A percentile compares a stretch with the other conserved stretches of the same genome.
These are phyloP conservation scores for Dunaliella sp. DNA, from an alignment of 139 green algal genomes.

Conservation along the genomic window DNA sequence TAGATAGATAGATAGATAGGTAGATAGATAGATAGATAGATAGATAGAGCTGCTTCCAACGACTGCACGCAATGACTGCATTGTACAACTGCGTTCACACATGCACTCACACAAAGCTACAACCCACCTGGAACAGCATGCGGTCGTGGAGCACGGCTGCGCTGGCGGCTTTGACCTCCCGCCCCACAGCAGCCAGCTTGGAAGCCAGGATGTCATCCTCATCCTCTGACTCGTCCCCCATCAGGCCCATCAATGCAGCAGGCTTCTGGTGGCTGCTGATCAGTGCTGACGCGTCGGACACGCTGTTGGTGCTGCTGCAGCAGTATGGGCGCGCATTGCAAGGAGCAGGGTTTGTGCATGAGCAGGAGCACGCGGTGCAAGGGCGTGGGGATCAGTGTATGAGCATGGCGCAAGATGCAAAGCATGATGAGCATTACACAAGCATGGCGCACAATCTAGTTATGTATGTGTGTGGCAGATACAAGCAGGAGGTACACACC, in stretches of 20 bases:
- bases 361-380: no score
- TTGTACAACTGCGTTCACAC: background rate
- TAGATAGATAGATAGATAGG: no score
- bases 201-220: conserved; percentile 42
- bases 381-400: no score
- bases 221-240: conserved; percentile 37
- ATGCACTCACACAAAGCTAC: background rate
- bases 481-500: no score
- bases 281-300: background rate
- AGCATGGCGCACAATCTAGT: no score
- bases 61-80: background rate
- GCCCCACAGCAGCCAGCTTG: background rate
- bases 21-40: no score
- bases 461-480: no score
- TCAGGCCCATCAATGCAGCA: background rate
- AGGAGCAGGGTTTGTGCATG: no score
- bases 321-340: background rate
- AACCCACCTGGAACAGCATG: background rate
- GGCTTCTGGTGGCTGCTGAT: background rate
- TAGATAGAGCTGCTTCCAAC: no score
- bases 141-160: conserved; percentile 5
- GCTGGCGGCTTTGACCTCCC: conserved; percentile 14
- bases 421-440: no score
- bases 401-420: no score
- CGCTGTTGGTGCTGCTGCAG: background rate